Evolutionary conservation across 352 stramenopile genomes (phyloP).

Genomic region (Pythium pectinolyticum): DNA sequence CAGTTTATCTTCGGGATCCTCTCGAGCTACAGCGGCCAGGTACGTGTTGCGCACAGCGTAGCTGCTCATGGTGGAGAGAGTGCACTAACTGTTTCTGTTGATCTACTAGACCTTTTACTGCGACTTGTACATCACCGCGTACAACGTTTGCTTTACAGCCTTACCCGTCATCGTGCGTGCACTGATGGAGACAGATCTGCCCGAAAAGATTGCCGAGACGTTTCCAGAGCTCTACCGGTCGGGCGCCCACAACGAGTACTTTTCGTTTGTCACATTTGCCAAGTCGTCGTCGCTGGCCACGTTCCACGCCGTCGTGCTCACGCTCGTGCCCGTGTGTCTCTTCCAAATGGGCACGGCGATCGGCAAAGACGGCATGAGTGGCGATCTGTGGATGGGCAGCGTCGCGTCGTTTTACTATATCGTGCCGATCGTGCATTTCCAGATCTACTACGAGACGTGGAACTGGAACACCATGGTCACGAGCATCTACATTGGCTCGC

Average conservation of each 20-base stretch:
- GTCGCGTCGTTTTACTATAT: slow-evolving; percentile 93
- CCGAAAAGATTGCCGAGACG: slow-evolving; percentile 56
- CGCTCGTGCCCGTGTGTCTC: slow-evolving; percentile 51
- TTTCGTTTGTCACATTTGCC: slow-evolving; percentile 50
- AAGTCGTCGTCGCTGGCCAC: slow-evolving; percentile 43
- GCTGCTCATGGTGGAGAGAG: background rate
- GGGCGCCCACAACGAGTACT: slow-evolving; percentile 57
- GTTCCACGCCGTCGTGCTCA: slow-evolving; percentile 66
- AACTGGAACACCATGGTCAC: slow-evolving; percentile 62
- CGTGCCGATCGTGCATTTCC: slow-evolving; percentile 91
- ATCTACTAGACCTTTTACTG: slow-evolving; percentile 66
- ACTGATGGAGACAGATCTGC: slow-evolving; percentile 77
- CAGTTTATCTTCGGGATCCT: slow-evolving; percentile 88
- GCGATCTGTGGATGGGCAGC: slow-evolving; percentile 87
- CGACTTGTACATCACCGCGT: slow-evolving; percentile 88
- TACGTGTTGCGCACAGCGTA: slow-evolving; percentile 22
- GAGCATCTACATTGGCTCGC: slow-evolving; percentile 46
- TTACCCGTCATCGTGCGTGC: slow-evolving; percentile 85
- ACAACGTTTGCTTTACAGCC: slow-evolving; percentile 94
- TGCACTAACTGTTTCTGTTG: background rate
- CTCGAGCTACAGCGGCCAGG: slow-evolving; percentile 87
- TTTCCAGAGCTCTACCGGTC: slow-evolving; percentile 78
- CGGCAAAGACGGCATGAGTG: slow-evolving; percentile 35
- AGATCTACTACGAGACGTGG: slow-evolving; percentile 81
- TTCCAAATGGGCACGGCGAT: slow-evolving; percentile 57